Evolutionary conservation across 208 protist species (phyloP).

Genomic region (Crithidia bombi): DNA sequence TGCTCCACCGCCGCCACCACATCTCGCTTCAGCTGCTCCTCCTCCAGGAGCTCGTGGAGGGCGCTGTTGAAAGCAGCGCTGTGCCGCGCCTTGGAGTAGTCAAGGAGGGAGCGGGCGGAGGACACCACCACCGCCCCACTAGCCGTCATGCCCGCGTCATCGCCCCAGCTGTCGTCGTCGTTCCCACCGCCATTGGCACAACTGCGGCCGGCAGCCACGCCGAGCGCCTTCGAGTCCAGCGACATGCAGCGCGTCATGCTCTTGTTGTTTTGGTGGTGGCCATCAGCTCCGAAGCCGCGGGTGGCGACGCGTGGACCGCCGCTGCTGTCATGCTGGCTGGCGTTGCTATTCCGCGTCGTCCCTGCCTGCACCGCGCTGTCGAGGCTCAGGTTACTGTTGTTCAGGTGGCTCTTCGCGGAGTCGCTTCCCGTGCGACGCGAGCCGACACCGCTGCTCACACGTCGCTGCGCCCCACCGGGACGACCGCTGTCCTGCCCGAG

Average conservation of each 20-base stretch:
- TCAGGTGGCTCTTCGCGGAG: too few species aligned
- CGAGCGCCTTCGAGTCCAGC: slow-evolving; percentile 42
- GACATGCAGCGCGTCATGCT: slow-evolving; percentile 28
- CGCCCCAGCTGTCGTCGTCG: slow-evolving; percentile 45
- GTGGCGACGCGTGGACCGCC: not conserved
- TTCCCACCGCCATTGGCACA: not conserved
- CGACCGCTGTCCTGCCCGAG: not conserved
- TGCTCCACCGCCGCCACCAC: slow-evolving; percentile 46
- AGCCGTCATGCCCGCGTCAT: slow-evolving; percentile 7
- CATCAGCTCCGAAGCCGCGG: not conserved
- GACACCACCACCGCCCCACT: slow-evolving; percentile 10
- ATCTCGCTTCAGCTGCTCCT: slow-evolving; percentile 54
- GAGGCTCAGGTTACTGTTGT: slow-evolving; percentile 24
- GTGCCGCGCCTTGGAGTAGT: slow-evolving; percentile 33
- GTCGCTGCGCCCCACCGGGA: not conserved
- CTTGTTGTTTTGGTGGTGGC: not conserved
- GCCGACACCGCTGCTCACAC: not conserved
- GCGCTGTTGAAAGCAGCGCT: slow-evolving; percentile 15
- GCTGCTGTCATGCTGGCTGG: not conserved
- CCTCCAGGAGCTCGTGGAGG: slow-evolving; percentile 27
- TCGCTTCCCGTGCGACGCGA: not conserved
- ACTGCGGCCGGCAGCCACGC: not conserved
- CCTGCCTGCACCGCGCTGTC: slow-evolving; percentile 20
- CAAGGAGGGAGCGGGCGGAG: slow-evolving; percentile 31
- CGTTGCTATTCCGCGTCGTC: slow-evolving; percentile 5